Conservation (phyloP, 352 stramenopile genomes). For the Globisporangium ultimum region DNA sequence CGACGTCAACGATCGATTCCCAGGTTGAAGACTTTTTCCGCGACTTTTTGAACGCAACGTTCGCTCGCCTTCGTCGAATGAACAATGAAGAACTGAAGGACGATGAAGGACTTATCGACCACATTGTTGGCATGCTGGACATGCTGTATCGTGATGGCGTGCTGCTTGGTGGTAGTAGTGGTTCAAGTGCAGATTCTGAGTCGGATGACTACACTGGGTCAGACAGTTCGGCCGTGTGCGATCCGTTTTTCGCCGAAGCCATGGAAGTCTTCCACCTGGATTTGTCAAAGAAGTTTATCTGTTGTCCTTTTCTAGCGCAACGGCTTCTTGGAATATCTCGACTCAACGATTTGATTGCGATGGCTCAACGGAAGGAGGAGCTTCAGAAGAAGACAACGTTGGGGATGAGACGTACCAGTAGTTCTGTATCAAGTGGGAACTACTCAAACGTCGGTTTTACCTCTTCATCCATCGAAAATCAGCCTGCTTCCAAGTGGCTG, state of each 20-base stretch:
- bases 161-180: conserved; percentile 35
- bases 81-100: conserved; percentile 74
- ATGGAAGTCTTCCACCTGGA: conserved; percentile 85
- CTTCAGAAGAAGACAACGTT: conserved; percentile 66
- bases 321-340: conserved; percentile 67
- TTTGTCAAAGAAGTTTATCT: conserved; percentile 84
- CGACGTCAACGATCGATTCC: conserved; percentile 16
- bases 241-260: conserved; percentile 57
- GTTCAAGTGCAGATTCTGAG: conserved; percentile 10
- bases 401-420: conserved; percentile 33
- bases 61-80: conserved; percentile 66
- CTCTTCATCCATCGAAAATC: conserved; percentile 19
- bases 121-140: conserved; percentile 66
- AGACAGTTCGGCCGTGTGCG: conserved; percentile 17
- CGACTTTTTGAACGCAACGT: conserved; percentile 69
- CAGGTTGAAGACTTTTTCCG: conserved; percentile 78
- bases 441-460: conserved; percentile 17
- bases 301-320: conserved; percentile 77
- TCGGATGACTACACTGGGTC: conserved; percentile 13
- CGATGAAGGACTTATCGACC: conserved; percentile 74
- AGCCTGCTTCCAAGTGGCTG: conserved; percentile 62
- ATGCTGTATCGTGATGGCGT: conserved; percentile 63
- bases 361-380: conserved; percentile 62
- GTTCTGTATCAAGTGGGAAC: conserved; percentile 17
- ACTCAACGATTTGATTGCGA: conserved; percentile 74